Evolutionary conservation across 495 filamentous ascomycete genomes (phyloP).

Genomic region (Lasiosphaeris hirsuta): DNA sequence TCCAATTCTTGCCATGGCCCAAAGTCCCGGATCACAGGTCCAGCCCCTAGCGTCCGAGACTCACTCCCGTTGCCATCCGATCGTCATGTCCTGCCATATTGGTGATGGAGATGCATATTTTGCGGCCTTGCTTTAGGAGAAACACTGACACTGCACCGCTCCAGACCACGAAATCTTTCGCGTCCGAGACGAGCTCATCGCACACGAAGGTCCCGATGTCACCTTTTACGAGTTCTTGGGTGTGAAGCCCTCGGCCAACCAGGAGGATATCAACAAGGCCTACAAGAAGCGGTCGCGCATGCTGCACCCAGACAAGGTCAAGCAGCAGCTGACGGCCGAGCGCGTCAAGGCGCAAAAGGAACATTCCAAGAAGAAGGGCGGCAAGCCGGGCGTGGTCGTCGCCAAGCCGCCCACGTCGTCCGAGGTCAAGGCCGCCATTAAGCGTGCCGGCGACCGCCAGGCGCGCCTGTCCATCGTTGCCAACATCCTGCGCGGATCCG

Average conservation of each 20-base stretch:
- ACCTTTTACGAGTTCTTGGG: conserved; percentile 97
- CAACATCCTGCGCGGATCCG: conserved; percentile 75
- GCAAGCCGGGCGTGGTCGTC: conserved; percentile 61
- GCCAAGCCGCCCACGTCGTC: conserved; percentile 65
- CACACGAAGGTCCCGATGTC: conserved; percentile 70
- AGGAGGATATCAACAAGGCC: conserved; percentile 89
- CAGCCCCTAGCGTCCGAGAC: not conserved
- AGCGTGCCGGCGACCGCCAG: conserved; percentile 74
- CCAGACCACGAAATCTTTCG: conserved; percentile 97
- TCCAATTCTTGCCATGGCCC: not conserved
- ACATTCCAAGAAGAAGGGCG: conserved; percentile 50
- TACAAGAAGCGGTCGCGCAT: conserved; percentile 80
- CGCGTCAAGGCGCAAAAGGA: conserved; percentile 57
- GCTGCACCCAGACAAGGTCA: conserved; percentile 94
- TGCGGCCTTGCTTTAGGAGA: too few species aligned
- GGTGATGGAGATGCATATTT: too few species aligned
- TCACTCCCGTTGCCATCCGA: too few species aligned
- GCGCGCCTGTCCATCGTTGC: conserved; percentile 77
- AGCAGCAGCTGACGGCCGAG: conserved; percentile 73
- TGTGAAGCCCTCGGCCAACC: conserved; percentile 63
- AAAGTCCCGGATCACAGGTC: not conserved
- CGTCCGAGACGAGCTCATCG: conserved; percentile 77
- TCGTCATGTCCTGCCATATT: too few species aligned
- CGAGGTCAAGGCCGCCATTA: conserved; percentile 70
- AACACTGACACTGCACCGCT: conserved; percentile 5